Evolutionary conservation across 768 basidiomycete species (phyloP), one percentile per base, ranked within the genome.

Genomic region (Mycena galopus): DNA sequence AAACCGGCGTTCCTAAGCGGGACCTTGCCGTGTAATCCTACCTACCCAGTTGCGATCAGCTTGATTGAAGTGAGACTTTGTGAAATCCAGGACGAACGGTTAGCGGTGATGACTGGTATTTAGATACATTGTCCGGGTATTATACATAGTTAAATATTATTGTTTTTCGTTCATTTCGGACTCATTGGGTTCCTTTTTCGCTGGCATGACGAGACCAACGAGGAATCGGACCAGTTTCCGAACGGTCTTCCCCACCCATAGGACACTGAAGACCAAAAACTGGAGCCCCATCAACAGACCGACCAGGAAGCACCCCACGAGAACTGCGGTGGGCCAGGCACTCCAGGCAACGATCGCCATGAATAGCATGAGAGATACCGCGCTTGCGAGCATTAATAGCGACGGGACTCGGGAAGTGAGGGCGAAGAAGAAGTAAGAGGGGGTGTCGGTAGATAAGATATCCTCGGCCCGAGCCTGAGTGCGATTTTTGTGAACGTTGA

Each of bases 391-490:
- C 84, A 91, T 88, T 77, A 90, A 90, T 9, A 93, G 72, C 0
- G 88, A 86, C 0, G 93, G 93, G 16, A 93, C 81, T 25, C 92
- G 87, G 8, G 92, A 85, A 1, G 90, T 89, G 17, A 94, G 84
- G 32, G 90, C 85, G 79, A 94, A 94, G 83, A 93, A 93, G 67
- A 92, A 84, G 78, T 91, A 92, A 12, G 82, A 84, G 73, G 89
- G 91, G 35, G 42, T 65, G 7, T 65, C 62, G 16, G 53, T 64
- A 29, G 74, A 69, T 0, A 72, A 4, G 16, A 93, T 72, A 76
- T 93, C 93, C 10, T 76, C 79, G 0, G 93, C 86, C 29, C 87
- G 85, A 6, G 51, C 72, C 88, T 91, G 78, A 19, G 9, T 27
- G 60, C 37, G 60, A 56, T 61, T 35, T 44, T 27, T 27, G 44